A percentile compares a stretch with the other conserved stretches of the same genome.
phyloP scores from a whole-genome alignment of 352 stramenopile genomes.

The Pythium biforme region DNA sequence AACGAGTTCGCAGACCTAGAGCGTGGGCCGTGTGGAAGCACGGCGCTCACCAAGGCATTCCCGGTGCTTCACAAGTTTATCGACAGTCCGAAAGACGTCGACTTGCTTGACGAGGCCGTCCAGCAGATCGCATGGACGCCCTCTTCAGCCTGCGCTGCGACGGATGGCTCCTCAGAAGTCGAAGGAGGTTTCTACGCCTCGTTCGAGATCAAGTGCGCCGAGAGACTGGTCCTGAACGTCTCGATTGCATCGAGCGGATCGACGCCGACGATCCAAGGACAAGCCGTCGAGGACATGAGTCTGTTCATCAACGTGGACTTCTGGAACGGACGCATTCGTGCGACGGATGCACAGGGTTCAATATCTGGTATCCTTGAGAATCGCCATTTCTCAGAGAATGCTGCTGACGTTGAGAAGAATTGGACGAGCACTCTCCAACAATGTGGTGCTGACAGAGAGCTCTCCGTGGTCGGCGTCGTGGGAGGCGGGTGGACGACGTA shows the following conservation, averaged over 20 bases:
- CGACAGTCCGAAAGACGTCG: conserved; percentile 21
- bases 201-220: conserved; percentile 23
- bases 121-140: conserved; percentile 28
- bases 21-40: not conserved
- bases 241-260: conserved; percentile 23
- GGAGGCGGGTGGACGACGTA: conserved; percentile 28
- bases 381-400: conserved; percentile 29
- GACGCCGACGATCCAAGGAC: conserved; percentile 26
- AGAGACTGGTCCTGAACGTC: conserved; percentile 24
- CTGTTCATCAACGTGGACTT: conserved; percentile 27
- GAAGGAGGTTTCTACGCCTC: conserved; percentile 28
- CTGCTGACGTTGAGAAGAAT: conserved; percentile 19
- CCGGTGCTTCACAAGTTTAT: conserved; percentile 27
- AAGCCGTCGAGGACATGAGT: conserved; percentile 22
- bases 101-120: conserved; percentile 19
- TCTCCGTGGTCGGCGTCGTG: conserved; percentile 26
- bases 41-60: conserved; percentile 12
- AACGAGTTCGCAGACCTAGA: conserved; percentile 2
- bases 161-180: conserved; percentile 15
- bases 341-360: conserved; percentile 20
- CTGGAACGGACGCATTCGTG: conserved; percentile 17
- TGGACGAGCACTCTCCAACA: conserved; percentile 16
- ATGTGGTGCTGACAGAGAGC: conserved; percentile 19
- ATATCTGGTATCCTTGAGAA: conserved; percentile 23
- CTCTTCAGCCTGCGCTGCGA: conserved; percentile 13